Evolutionary conservation across 106 monocot genomes (phyloP).

Genomic region (Dendrobium chrysotoxum): DNA sequence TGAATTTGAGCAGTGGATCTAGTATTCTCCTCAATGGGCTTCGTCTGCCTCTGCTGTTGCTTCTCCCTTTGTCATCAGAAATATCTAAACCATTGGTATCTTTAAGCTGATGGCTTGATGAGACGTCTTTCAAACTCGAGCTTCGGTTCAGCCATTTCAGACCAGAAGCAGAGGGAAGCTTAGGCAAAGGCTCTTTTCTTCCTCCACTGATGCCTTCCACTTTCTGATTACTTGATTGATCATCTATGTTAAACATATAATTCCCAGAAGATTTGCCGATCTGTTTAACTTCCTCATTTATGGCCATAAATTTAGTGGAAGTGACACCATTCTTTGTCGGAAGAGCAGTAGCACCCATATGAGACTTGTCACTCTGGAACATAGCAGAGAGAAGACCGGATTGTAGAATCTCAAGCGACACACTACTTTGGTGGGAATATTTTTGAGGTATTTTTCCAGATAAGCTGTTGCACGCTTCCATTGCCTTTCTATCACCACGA

Average conservation of each 20-base stretch:
- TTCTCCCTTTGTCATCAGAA: constrained; percentile 8
- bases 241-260: neutral
- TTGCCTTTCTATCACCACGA: constrained; percentile 1
- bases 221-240: neutral
- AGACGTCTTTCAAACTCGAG: neutral
- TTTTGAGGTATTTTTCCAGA: neutral
- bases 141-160: constrained; percentile 6
- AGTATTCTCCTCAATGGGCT: constrained; percentile 53
- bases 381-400: neutral
- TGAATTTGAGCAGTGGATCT: constrained; percentile 51
- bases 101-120: neutral
- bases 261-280: neutral
- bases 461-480: neutral
- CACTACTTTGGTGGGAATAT: neutral
- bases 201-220: neutral
- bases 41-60: constrained; percentile 18
- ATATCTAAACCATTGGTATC: neutral
- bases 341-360: constrained; percentile 1
- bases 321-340: neutral
- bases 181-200: neutral
- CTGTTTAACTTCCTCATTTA: neutral
- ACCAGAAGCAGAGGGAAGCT: neutral
- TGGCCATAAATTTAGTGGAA: neutral
- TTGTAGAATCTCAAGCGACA: neutral
- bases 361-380: neutral